A percentile compares a stretch with the other conserved stretches of the same genome.
phyloP scores from a whole-genome alignment of 768 basidiomycete genomes.

The Kwoniella newhampshirensis region DNA sequence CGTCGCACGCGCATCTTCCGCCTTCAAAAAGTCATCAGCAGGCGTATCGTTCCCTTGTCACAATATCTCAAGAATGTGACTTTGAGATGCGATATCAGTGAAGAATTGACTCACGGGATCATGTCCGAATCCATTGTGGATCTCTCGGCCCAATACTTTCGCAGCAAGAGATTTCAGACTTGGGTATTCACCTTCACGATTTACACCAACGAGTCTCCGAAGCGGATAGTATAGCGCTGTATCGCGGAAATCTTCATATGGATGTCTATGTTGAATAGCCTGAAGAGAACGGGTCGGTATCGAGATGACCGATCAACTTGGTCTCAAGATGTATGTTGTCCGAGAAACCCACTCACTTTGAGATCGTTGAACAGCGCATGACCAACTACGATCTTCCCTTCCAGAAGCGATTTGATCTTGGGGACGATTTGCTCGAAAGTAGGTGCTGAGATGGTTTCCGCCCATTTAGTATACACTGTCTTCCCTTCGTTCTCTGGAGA shows the following conservation, averaged over 20 bases:
- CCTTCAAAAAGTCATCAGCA: conserved; percentile 59
- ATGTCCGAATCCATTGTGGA: conserved; percentile 77
- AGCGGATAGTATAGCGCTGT: conserved; percentile 48
- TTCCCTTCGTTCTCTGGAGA: neutral
- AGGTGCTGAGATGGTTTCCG: too few species aligned
- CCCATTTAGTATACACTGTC: neutral
- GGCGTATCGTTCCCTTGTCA: neutral
- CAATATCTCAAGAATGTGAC: neutral
- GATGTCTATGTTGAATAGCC: conserved; percentile 38
- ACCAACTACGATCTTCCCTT: conserved; percentile 77
- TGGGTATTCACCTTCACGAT: conserved; percentile 61
- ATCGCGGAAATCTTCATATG: conserved; percentile 44
- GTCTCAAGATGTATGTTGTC: neutral
- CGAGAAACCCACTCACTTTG: conserved; percentile 61
- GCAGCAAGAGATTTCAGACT: conserved; percentile 76
- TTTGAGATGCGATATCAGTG: neutral
- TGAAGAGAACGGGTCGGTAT: conserved; percentile 17
- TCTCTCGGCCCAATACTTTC: conserved; percentile 70
- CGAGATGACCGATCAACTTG: neutral
- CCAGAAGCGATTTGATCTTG: conserved; percentile 68
- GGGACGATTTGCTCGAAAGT: conserved; percentile 75
- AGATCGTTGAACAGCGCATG: conserved; percentile 90
- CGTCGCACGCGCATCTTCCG: conserved; percentile 85
- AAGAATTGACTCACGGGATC: conserved; percentile 58
- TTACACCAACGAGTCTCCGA: conserved; percentile 28